Conservation (phyloP, 2,329 filamentous ascomycete species). For the Fusarium sublunatum region DNA sequence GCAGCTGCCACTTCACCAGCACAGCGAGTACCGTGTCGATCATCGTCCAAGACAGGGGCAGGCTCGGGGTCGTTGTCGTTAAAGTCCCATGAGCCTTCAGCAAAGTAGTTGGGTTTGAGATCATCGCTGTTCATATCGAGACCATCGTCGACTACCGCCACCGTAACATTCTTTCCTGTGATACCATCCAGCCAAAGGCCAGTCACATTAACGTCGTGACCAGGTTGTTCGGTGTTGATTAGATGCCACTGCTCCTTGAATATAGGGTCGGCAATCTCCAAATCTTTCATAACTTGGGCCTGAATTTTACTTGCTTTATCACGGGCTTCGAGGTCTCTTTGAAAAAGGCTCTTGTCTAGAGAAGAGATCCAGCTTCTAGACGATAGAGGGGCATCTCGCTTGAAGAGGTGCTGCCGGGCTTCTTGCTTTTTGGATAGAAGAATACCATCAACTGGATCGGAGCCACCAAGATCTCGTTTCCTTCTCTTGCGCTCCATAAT, state of each 20-base stretch:
- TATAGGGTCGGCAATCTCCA: constrained; percentile 89
- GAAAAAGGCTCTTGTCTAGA: constrained; percentile 1
- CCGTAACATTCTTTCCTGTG: constrained; percentile 87
- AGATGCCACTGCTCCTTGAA: constrained; percentile 97
- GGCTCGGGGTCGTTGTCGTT: constrained; percentile 86
- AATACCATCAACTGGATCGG: constrained; percentile 76
- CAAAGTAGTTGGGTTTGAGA: constrained; percentile 92
- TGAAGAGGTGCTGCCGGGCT: constrained; percentile 63
- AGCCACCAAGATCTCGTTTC: constrained; percentile 66
- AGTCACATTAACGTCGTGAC: constrained; percentile 97
- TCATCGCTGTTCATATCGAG: constrained; percentile 96
- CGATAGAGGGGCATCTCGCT: constrained; percentile 60
- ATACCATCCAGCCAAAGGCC: constrained; percentile 91
- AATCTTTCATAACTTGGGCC: constrained; percentile 67
- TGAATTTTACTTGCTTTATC: constrained; percentile 66
- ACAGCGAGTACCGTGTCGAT: constrained; percentile 92
- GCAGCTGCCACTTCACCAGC: constrained; percentile 93
- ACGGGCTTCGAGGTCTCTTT: constrained; percentile 26
- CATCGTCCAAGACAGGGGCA: constrained; percentile 83
- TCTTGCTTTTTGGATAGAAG: constrained; percentile 81
- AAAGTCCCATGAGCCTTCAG: constrained; percentile 93
- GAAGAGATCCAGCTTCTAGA: constrained; percentile 46
- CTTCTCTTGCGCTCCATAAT: constrained; percentile 67
- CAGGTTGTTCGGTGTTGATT: constrained; percentile 81
- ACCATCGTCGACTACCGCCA: constrained; percentile 96